Evolutionary conservation across 2,329 filamentous ascomycete genomes (phyloP).

Genomic region (Mariannaea sp.): DNA sequence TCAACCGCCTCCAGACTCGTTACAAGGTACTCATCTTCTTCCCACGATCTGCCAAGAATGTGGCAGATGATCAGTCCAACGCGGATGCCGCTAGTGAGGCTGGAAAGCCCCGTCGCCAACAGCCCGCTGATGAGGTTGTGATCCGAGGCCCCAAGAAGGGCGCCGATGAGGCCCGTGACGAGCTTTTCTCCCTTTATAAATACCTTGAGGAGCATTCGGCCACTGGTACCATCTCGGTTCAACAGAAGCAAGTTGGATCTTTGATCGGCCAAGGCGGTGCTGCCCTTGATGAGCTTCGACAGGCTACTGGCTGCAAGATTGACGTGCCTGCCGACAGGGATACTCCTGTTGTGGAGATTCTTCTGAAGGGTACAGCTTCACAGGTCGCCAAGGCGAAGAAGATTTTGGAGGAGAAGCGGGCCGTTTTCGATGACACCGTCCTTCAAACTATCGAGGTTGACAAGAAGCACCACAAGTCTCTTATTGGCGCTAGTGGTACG

Average conservation of each 20-base stretch:
- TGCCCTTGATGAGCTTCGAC: conserved; percentile 87
- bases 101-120: conserved; percentile 69
- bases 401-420: conserved; percentile 82
- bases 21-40: conserved; percentile 97
- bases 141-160: conserved; percentile 92
- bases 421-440: conserved; percentile 88
- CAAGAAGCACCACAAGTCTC: conserved; percentile 85
- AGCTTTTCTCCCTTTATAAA: conserved; percentile 85
- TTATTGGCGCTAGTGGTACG: conserved; percentile 90
- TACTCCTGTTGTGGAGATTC: conserved; percentile 78
- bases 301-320: conserved; percentile 83
- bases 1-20: conserved; percentile 88
- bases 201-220: conserved; percentile 89
- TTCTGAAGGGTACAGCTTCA: conserved; percentile 88
- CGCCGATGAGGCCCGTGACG: conserved; percentile 88
- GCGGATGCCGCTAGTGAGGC: conserved; percentile 72
- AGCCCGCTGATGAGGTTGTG: conserved; percentile 85
- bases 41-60: conserved; percentile 67
- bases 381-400: conserved; percentile 93
- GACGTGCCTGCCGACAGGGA: conserved; percentile 86
- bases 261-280: conserved; percentile 89
- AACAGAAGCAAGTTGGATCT: conserved; percentile 90
- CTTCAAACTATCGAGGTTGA: conserved; percentile 87
- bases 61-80: conserved; percentile 71
- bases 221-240: conserved; percentile 78